Conservation (phyloP, 2,329 filamentous ascomycete species). For the Talaromyces rugulosus region DNA sequence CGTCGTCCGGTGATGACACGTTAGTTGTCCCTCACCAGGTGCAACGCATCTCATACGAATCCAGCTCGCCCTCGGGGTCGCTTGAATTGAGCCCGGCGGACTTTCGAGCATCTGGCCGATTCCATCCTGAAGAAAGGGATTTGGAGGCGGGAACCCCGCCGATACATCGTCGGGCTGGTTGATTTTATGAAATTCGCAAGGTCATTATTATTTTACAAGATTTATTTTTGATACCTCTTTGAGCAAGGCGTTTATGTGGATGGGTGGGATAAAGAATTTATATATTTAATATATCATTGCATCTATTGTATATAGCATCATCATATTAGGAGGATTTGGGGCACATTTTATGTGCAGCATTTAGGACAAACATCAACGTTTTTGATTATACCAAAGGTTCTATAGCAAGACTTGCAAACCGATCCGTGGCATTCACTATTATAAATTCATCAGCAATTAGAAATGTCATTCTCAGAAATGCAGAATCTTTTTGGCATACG, state of each 20-base stretch:
- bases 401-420: not conserved
- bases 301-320: not conserved
- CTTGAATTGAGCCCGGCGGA: not conserved
- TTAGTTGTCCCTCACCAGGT: not conserved
- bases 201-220: not conserved
- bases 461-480: not conserved
- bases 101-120: not conserved
- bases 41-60: not conserved
- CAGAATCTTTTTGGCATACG: not conserved
- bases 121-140: conserved; percentile 4
- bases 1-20: not conserved
- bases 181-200: not conserved
- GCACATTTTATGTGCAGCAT: not conserved
- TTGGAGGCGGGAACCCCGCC: conserved; percentile 6
- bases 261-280: not conserved
- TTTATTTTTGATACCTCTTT: not conserved
- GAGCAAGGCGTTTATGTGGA: not conserved
- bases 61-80: not conserved
- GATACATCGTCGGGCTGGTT: not conserved
- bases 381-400: not conserved
- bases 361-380: not conserved
- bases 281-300: not conserved
- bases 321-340: not conserved
- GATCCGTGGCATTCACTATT: not conserved
- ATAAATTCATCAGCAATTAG: not conserved